Base-by-base conservation (phyloP, 2,329 filamentous ascomycete genomes). In the Cladophialophora carrionii region DNA sequence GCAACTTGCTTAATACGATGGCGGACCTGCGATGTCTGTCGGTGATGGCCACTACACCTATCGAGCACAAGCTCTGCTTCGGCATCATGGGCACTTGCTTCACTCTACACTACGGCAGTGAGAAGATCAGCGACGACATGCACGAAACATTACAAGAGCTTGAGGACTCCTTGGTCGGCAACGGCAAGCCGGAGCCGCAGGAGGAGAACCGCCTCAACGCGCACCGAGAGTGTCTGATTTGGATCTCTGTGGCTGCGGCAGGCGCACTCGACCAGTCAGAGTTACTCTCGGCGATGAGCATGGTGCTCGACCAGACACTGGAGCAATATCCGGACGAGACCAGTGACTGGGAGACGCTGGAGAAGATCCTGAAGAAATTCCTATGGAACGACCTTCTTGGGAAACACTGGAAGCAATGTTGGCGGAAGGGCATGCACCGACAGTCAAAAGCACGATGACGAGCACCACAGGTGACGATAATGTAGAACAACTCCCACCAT, bases 41-140 rank as follows among this genome's bases (percentile, higher is more conserved):
- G 3, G 51, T 63, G 9, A 54, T 68, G 61, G 57, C 41, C 7
- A 65, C 61, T n/a, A 65, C 63, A 5, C 48, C 59, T 7, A 65
- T 68, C 26, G 66, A 68, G 52, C 66, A 65, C 53, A 34, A 61
- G 20, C 66, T 68, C 20, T 68, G 66, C 53, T 61, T 49, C 26
- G 66, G 66, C 24, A 49, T 68, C 7, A 63, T 68, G n/a, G 66
- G 62, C 52, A 66, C 55, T 46, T 68, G 59, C 31, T 65, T 65
- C 20, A 62, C 56, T 6, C 43, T 68, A 24, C 66, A 66, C 10
- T 68, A 57, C 46, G 57, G 63, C 12, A 59, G 34, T 8, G 54
- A 37, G 9, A 54, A 52, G n/a, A 60, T 59, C n/a, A 60, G 54
- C 24, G 63, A 65, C 29, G 63, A 65, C 12, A 63, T 63, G 41